Percentiles rank a stretch among this genome's conserved stretches.
Evolutionary conservation across 1,284 basidiomycete species (phyloP).

Genomic region (Chondrostereum purpureum): DNA sequence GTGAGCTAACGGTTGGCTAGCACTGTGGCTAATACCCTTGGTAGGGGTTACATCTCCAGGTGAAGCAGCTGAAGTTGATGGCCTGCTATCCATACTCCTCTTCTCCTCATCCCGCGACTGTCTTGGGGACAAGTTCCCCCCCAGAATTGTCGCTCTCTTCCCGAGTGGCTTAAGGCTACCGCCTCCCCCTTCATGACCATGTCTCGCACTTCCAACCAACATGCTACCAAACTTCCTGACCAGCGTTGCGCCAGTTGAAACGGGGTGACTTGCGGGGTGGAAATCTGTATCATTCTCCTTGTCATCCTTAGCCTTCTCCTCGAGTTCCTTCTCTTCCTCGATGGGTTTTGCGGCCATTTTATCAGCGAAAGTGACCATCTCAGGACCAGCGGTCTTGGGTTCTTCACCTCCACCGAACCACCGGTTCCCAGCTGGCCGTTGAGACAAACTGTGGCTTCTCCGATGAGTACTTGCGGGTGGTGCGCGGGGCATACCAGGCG

Average conservation of each 20-base stretch:
- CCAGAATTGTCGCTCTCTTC: conserved; percentile 46
- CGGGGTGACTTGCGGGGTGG: conserved; percentile 25
- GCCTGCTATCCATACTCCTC: conserved; percentile 13
- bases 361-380: conserved; percentile 20
- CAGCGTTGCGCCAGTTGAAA: conserved; percentile 58
- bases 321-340: conserved; percentile 12
- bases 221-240: conserved; percentile 70
- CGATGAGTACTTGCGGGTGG: conserved; percentile 64
- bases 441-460: conserved; percentile 72
- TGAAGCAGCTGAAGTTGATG: conserved; percentile 16
- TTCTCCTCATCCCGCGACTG: conserved; percentile 29
- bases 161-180: conserved; percentile 29
- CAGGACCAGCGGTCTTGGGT: conserved; percentile 11
- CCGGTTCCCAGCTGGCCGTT: conserved; percentile 46
- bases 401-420: conserved; percentile 12
- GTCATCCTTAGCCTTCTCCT: conserved; percentile 24
- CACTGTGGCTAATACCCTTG: conserved; percentile 35
- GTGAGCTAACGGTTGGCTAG: conserved; percentile 55
- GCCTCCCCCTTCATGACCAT: conserved; percentile 26
- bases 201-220: conserved; percentile 35
- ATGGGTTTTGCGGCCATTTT: conserved; percentile 19
- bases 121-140: conserved; percentile 33
- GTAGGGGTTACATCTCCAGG: conserved; percentile 17
- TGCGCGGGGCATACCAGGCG: conserved; percentile 45
- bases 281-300: conserved; percentile 20